phyloP scores from a whole-genome alignment of 2,329 filamentous ascomycete genomes.

The Penicillium sp. region DNA sequence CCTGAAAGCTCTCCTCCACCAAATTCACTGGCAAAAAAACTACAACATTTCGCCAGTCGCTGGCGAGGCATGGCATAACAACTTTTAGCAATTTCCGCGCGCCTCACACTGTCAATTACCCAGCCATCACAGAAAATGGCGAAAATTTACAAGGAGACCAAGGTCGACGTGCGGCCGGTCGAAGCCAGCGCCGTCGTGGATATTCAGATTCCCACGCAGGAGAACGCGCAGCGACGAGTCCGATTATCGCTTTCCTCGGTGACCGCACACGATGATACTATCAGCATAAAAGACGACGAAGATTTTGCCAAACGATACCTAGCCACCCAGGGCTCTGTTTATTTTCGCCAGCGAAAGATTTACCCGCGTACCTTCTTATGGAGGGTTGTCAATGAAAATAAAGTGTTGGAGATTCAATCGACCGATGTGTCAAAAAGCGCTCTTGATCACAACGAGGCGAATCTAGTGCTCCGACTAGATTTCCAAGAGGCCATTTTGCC shows the following conservation, averaged over 20 bases:
- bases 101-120: slow-evolving; percentile 11
- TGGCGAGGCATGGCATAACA: slow-evolving; percentile 9
- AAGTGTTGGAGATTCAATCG: slow-evolving; percentile 74
- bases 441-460: slow-evolving; percentile 61
- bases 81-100: slow-evolving; percentile 18
- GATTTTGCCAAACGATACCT: slow-evolving; percentile 69
- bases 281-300: slow-evolving; percentile 56
- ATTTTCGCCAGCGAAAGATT: slow-evolving; percentile 71
- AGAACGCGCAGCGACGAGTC: slow-evolving; percentile 44
- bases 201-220: slow-evolving; percentile 58
- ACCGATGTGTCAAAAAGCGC: slow-evolving; percentile 73
- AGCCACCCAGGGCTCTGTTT: slow-evolving; percentile 75
- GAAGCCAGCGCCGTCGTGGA: slow-evolving; percentile 66
- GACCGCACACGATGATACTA: slow-evolving; percentile 32
- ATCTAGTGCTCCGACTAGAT: slow-evolving; percentile 70
- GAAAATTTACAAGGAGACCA: slow-evolving; percentile 80
- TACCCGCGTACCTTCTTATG: slow-evolving; percentile 85
- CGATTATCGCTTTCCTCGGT: slow-evolving; percentile 46
- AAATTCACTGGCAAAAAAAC: slow-evolving; percentile 1
- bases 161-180: slow-evolving; percentile 73
- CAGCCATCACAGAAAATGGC: slow-evolving; percentile 50
- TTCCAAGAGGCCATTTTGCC: slow-evolving; percentile 71
- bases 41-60: not conserved
- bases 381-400: slow-evolving; percentile 78
- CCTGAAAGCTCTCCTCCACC: slow-evolving; percentile 8